These are phyloP conservation scores for Colletotrichum sp. DNA, from an alignment of 2,329 filamentous ascomycete species.

Conservation along the genomic window DNA sequence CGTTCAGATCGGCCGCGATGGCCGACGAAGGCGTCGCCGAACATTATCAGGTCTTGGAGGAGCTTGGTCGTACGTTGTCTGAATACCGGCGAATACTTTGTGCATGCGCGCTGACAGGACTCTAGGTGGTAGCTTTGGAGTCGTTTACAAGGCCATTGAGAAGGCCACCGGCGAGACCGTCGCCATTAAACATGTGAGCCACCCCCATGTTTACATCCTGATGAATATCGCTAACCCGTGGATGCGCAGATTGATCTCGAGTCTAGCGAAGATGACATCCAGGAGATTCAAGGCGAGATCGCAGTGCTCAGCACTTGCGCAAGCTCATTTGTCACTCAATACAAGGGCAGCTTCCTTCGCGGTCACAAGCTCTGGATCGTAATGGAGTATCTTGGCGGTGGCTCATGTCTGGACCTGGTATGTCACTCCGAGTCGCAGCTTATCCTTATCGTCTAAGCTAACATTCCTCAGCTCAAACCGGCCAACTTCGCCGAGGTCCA, in stretches of 20 bases:
- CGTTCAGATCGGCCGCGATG: constrained; percentile 41
- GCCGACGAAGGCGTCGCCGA: constrained; percentile 74
- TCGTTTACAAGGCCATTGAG: constrained; percentile 97
- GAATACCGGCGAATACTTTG: background rate
- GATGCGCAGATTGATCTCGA: constrained; percentile 88
- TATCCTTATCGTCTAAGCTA: constrained; percentile 28
- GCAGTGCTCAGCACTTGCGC: constrained; percentile 93
- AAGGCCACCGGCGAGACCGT: constrained; percentile 89
- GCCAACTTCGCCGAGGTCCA: constrained; percentile 87
- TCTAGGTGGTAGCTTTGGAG: constrained; percentile 90
- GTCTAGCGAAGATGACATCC: constrained; percentile 97
- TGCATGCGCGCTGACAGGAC: constrained; percentile 11
- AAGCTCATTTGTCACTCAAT: constrained; percentile 92
- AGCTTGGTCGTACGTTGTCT: constrained; percentile 81
- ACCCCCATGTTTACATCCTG: background rate
- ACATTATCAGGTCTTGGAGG: constrained; percentile 94
- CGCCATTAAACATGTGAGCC: constrained; percentile 90
- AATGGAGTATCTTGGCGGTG: constrained; percentile 96
- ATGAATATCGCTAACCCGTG: background rate
- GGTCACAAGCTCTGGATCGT: constrained; percentile 99
- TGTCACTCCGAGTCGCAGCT: constrained; percentile 28
- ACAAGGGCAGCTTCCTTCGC: constrained; percentile 94
- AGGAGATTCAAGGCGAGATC: constrained; percentile 98
- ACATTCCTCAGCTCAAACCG: constrained; percentile 75
- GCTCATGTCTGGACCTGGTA: constrained; percentile 93